Evolutionary conservation across 306 rosid species (phyloP).

Genomic region (Cicer arietinum): DNA sequence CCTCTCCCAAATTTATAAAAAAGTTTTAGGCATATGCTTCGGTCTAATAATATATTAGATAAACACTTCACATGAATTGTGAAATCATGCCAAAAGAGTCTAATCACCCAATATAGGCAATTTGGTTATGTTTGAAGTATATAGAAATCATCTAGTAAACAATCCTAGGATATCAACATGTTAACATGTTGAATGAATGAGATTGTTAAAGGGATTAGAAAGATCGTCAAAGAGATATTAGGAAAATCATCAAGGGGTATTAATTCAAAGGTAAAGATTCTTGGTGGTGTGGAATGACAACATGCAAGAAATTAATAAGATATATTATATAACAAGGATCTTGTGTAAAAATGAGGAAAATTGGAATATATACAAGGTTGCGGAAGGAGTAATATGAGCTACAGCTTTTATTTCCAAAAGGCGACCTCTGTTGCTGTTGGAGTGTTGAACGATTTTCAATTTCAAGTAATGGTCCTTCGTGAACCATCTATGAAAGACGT

Average conservation of each 20-base stretch:
- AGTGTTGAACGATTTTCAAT: neutral
- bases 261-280: neutral
- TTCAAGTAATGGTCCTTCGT: neutral
- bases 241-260: neutral
- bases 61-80: neutral
- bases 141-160: neutral
- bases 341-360: neutral
- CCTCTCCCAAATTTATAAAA: neutral
- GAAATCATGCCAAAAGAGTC: neutral
- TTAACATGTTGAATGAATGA: conserved; percentile 1
- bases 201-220: neutral
- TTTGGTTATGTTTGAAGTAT: neutral
- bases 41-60: neutral
- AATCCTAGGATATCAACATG: neutral
- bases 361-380: neutral
- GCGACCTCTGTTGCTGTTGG: neutral
- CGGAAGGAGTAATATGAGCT: neutral
- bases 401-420: neutral
- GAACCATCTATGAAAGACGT: neutral
- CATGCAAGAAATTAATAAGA: neutral
- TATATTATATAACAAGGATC: neutral
- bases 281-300: too few relatives aligned
- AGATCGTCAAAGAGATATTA: neutral
- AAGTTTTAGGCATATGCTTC: neutral
- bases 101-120: neutral